Evolutionary conservation across 495 filamentous ascomycete species (phyloP).

Genomic region (Aspergillus saccharolyticus): DNA sequence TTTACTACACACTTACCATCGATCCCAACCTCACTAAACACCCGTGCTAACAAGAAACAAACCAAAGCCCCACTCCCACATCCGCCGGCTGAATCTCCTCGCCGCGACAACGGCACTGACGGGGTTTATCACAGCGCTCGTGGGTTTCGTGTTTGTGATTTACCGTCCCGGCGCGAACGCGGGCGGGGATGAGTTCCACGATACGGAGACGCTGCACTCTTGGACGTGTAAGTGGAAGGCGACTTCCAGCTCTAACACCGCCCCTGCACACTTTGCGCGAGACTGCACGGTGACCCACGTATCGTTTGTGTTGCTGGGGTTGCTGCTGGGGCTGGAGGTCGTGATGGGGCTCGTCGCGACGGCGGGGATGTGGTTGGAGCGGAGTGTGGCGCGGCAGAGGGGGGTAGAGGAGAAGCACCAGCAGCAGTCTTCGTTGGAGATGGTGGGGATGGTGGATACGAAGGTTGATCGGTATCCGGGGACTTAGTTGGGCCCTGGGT

Average conservation of each 20-base stretch:
- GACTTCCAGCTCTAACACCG: not conserved
- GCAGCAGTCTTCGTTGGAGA: slow-evolving; percentile 26
- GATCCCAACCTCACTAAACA: not conserved
- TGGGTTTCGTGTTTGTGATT: slow-evolving; percentile 39
- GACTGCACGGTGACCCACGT: slow-evolving; percentile 40
- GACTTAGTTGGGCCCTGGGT: slow-evolving; percentile 13
- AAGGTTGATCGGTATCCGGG: slow-evolving; percentile 19
- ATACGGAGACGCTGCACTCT: slow-evolving; percentile 42
- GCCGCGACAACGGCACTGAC: slow-evolving; percentile 29
- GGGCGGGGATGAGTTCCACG: slow-evolving; percentile 32
- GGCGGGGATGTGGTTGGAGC: slow-evolving; percentile 38
- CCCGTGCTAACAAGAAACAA: not conserved
- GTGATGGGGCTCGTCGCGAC: slow-evolving; percentile 37
- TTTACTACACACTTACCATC: too few relatives aligned
- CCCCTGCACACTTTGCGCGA: slow-evolving; percentile 36
- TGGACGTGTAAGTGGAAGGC: slow-evolving; percentile 51
- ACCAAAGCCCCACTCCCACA: slow-evolving; percentile 33
- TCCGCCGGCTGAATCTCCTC: slow-evolving; percentile 35
- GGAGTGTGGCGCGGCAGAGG: slow-evolving; percentile 31
- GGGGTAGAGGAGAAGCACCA: slow-evolving; percentile 21
- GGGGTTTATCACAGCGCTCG: slow-evolving; percentile 38
- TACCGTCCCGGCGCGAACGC: slow-evolving; percentile 38
- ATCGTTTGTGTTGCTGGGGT: slow-evolving; percentile 36
- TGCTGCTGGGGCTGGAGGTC: slow-evolving; percentile 42
- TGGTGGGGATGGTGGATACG: slow-evolving; percentile 25